Evolutionary conservation across 306 rosid genomes (phyloP).

Genomic region (Lagenaria siceraria): DNA sequence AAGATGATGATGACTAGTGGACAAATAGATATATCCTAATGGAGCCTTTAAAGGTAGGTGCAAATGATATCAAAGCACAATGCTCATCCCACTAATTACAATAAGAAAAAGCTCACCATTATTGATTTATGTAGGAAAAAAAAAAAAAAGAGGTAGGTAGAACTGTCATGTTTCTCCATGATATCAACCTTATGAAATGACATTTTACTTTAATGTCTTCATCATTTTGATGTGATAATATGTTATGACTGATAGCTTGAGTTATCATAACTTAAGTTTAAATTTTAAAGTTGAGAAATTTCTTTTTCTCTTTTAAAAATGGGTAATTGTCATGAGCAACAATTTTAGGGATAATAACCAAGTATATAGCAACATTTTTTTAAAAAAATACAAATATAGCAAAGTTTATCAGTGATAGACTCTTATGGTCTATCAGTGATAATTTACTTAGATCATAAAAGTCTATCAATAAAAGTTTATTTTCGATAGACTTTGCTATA

Average conservation of each 20-base stretch:
- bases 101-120: conserved; percentile 1
- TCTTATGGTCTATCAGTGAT: no score
- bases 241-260: neutral
- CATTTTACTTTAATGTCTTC: neutral
- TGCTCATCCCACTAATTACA: conserved; percentile 1
- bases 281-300: neutral
- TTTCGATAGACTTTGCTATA: no score
- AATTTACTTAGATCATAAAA: no score
- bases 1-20: neutral
- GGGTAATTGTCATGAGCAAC: neutral
- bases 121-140: neutral
- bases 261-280: neutral
- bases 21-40: neutral
- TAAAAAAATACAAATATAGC: no score
- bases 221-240: neutral
- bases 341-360: neutral
- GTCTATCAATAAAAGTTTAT: no score
- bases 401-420: no score
- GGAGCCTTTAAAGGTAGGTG: neutral
- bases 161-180: neutral
- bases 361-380: no score
- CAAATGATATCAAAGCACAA: neutral
- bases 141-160: neutral
- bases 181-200: neutral
- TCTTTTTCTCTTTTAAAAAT: neutral